Conservation (phyloP, 1,139 yeast genomes). For the Lipomyces yarrowii region DNA sequence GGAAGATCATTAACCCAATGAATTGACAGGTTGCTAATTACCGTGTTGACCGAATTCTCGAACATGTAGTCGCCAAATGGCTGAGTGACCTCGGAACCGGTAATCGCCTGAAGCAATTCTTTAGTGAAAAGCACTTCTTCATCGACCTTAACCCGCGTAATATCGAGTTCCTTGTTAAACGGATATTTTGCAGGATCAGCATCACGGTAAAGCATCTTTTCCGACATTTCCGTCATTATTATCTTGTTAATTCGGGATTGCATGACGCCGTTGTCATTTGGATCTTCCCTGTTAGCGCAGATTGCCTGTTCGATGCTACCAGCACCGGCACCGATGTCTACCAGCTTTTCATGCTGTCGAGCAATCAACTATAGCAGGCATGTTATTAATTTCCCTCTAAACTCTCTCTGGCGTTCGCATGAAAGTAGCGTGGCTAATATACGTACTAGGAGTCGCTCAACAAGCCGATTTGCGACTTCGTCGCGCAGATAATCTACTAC, state of each 20-base stretch:
- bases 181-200: constrained; percentile 39
- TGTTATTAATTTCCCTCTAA: neutral
- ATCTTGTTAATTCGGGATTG: constrained; percentile 57
- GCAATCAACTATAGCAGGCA: constrained; percentile 47
- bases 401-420: neutral
- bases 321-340: constrained; percentile 75
- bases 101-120: constrained; percentile 23
- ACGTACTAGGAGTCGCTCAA: constrained; percentile 69
- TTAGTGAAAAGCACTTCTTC: constrained; percentile 54
- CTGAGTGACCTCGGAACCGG: constrained; percentile 9
- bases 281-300: constrained; percentile 36
- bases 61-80: constrained; percentile 38
- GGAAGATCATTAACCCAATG: constrained; percentile 91
- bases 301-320: constrained; percentile 58
- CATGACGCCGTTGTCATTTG: constrained; percentile 55
- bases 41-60: constrained; percentile 64
- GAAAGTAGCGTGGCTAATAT: neutral
- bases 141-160: constrained; percentile 59
- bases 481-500: constrained; percentile 75
- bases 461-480: constrained; percentile 71
- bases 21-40: constrained; percentile 69
- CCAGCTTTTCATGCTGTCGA: constrained; percentile 58
- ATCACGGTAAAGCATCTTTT: constrained; percentile 57
- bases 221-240: constrained; percentile 69
- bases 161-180: constrained; percentile 50